Conservation (phyloP, 306 rosid species). For the Sesbania bispinosa region DNA sequence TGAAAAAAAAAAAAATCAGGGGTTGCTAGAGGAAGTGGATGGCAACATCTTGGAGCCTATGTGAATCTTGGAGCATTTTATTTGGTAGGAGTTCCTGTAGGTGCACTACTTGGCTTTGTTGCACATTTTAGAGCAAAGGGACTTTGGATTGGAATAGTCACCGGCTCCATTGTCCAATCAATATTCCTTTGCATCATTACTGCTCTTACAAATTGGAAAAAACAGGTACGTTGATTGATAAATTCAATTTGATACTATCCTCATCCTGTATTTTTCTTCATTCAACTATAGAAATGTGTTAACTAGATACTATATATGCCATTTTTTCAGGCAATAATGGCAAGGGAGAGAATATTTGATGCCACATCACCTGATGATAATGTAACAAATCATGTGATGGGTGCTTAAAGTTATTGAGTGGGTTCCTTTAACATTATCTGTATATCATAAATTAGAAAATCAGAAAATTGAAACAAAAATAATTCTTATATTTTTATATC, state of each 20-base stretch:
- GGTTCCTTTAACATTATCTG: not conserved
- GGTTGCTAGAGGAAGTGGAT: slow-evolving; percentile 46
- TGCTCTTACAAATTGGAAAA: slow-evolving; percentile 38
- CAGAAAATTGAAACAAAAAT: too few relatives aligned
- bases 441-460: not conserved
- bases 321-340: slow-evolving; percentile 27
- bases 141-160: slow-evolving; percentile 38
- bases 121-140: slow-evolving; percentile 40
- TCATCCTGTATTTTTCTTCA: not conserved
- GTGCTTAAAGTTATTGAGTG: not conserved
- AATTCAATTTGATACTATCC: not conserved
- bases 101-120: slow-evolving; percentile 22
- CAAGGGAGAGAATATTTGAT: slow-evolving; percentile 38
- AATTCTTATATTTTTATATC: too few relatives aligned
- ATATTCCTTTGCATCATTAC: slow-evolving; percentile 23
- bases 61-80: slow-evolving; percentile 36
- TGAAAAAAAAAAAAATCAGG: not conserved
- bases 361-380: not conserved
- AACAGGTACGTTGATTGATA: slow-evolving; percentile 25
- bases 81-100: slow-evolving; percentile 37
- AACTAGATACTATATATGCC: not conserved
- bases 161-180: slow-evolving; percentile 36
- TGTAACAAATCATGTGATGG: not conserved
- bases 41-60: slow-evolving; percentile 39
- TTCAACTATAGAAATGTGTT: not conserved